Conservation (phyloP, 805 yeast genomes). For the Jamesozyma hellenica region DNA sequence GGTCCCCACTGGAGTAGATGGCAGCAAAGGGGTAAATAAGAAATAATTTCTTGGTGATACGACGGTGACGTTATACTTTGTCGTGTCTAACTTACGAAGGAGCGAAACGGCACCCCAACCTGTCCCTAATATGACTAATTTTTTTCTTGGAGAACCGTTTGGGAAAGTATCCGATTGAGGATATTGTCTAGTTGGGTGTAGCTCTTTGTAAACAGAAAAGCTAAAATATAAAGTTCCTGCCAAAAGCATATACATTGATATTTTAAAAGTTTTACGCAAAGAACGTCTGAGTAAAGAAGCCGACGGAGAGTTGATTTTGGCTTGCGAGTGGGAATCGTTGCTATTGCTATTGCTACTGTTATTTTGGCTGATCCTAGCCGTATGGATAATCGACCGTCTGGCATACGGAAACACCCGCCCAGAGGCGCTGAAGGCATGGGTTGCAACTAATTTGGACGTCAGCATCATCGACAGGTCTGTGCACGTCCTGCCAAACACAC, state of each 20-base stretch:
- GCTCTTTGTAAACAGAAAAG: constrained; percentile 53
- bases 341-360: not conserved
- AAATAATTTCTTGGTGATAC: constrained; percentile 94
- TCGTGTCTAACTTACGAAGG: constrained; percentile 74
- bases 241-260: constrained; percentile 14
- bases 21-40: constrained; percentile 86
- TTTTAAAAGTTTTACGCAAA: constrained; percentile 2
- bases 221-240: constrained; percentile 48
- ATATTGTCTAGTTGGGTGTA: constrained; percentile 48
- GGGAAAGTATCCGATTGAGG: constrained; percentile 50
- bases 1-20: constrained; percentile 91
- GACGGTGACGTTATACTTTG: constrained; percentile 78
- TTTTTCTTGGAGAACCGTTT: constrained; percentile 37
- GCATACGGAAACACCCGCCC: not conserved
- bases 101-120: constrained; percentile 94
- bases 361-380: not conserved
- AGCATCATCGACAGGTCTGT: no score
- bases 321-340: not conserved
- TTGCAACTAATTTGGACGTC: no score
- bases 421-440: no score
- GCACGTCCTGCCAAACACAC: no score
- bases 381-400: not conserved
- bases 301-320: not conserved
- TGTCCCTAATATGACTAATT: constrained; percentile 64
- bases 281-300: not conserved